Base-by-base conservation (phyloP, 805 yeast species). In the Pichia manshurica region DNA sequence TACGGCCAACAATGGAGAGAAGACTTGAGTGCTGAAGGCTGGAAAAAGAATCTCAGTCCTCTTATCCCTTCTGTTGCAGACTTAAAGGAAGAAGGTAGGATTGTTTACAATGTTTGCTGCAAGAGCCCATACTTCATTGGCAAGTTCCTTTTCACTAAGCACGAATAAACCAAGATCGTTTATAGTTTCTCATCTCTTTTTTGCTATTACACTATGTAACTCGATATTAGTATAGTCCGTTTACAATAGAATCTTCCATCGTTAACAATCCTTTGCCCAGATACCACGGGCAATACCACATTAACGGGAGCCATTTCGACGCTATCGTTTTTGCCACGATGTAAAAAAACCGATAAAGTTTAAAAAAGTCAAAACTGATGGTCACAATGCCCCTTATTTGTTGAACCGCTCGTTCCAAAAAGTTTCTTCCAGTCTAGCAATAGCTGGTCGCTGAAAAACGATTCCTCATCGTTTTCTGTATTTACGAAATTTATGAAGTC, bases 1-100 rank as follows among this genome's bases (percentile, higher is more conserved):
- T 47, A 47, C 38, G 37, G 41, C 22, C 32, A 43, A 33, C 50
- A 47, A 47, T 34, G 43, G 41, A 40, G 19, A 34, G 47, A 47
- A 5, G 50, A 47, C 13, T 43, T 47, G 21, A 43, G 44, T 16
- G 25, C 34, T 13, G 13, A 39, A n/a, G 50, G 50, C 5, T 43
- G 39, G 15, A 39, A 33, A 28, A 8, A 32, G 13, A 47, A 28
- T 21, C 10, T 35, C 25, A 39, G 38, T 9, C 33, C 44, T 13
- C 38, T 47, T 17, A n/a, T 47, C 15, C 50, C 50, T 20, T 15
- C 41, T 13, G 33, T 22, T 10, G 3, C 17, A 8, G 44, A 39
- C 16, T 5, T 32, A 2, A 47, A 47, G 34, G 47, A n/a, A 12
- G 47, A 47, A 39, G 46, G 36, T 16, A 39, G 37, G n/a, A 33